Base-by-base conservation (phyloP, 2,329 filamentous ascomycete genomes). In the Neocucurbitaria cava region DNA sequence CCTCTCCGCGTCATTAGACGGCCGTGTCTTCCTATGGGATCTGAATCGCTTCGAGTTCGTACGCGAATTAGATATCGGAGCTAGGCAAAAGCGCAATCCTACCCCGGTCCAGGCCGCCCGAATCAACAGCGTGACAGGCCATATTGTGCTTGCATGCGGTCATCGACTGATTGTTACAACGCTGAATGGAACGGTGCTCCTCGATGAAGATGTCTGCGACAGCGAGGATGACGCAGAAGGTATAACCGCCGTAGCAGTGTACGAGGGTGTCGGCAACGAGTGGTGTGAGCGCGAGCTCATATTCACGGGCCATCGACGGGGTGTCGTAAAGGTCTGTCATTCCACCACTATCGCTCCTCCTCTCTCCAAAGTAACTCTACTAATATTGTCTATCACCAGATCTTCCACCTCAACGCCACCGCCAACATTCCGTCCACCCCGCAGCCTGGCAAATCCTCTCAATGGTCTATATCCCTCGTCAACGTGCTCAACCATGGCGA, bases 121-220 rank as follows among this genome's bases (percentile, higher is more conserved):
- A 10, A 92, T 99, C 75, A 96, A 96, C 71, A 93, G 96, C 69
- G 87, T 94, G 1, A 92, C 90, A 0, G 95, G 95, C 10, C 91
- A 96, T 67, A 92, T 99, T 42, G 83, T 96, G 71, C 81, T 99
- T 4, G 95, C 92, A 72, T 88, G 88, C 8, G 90, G 91, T 0
- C 85, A 87, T 2, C 86, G 89, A 33, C 83, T 96, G 33, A 79
- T 89, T 4, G 77, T 99, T 1, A 97, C 91, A 74, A 94, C 91
- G 0, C 83, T 99, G 33, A 99, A 99, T 65, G 95, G 95, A 3
- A 86, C 90, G 6, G 75, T 93, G 0, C 81, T 99, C 1, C 80
- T 97, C 0, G 87, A 95, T 52, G 91, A 96, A 73, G 89, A 90
- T 31, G 85, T 96, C 0, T 95, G 91, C 65, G 83, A 86, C 17